phyloP scores from a whole-genome alignment of 257 asterid species.

The Jacaranda mimosifolia region DNA sequence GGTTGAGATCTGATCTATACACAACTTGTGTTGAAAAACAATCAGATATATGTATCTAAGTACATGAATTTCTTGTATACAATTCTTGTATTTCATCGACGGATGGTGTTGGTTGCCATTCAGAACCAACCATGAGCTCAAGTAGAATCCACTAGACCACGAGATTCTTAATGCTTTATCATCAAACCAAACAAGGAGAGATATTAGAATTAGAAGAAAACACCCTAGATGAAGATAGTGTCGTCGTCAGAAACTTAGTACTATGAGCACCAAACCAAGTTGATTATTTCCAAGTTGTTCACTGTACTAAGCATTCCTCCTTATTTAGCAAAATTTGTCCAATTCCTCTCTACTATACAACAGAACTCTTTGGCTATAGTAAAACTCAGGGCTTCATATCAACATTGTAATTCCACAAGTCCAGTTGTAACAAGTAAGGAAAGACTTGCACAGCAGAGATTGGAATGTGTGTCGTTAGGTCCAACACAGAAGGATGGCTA shows the following conservation, averaged over 20 bases:
- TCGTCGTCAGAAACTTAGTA: conserved; percentile 9
- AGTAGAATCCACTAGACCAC: conserved; percentile 26
- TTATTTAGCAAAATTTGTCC: conserved; percentile 37
- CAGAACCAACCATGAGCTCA: conserved; percentile 23
- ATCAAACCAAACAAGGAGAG: conserved; percentile 31
- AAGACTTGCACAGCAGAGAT: conserved; percentile 31
- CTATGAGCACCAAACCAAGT: conserved; percentile 7
- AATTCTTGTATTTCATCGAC: conserved; percentile 28
- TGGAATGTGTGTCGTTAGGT: conserved; percentile 34
- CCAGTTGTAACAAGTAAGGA: conserved; percentile 29
- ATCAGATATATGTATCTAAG: conserved; percentile 39
- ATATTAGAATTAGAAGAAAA: conserved; percentile 27
- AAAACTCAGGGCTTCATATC: conserved; percentile 46
- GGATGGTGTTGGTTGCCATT: conserved; percentile 28
- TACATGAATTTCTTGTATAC: conserved; percentile 44
- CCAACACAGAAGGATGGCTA: conserved; percentile 32
- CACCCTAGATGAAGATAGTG: neutral
- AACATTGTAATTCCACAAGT: conserved; percentile 32
- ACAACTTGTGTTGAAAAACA: conserved; percentile 37
- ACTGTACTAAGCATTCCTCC: conserved; percentile 18
- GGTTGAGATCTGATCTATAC: conserved; percentile 49
- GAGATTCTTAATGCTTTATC: conserved; percentile 12
- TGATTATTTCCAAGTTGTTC: conserved; percentile 30
- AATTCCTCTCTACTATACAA: conserved; percentile 41
- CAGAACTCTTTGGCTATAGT: conserved; percentile 39